These are phyloP conservation scores for Russula sp. DNA, from an alignment of 768 basidiomycete species.

Conservation along the genomic window DNA sequence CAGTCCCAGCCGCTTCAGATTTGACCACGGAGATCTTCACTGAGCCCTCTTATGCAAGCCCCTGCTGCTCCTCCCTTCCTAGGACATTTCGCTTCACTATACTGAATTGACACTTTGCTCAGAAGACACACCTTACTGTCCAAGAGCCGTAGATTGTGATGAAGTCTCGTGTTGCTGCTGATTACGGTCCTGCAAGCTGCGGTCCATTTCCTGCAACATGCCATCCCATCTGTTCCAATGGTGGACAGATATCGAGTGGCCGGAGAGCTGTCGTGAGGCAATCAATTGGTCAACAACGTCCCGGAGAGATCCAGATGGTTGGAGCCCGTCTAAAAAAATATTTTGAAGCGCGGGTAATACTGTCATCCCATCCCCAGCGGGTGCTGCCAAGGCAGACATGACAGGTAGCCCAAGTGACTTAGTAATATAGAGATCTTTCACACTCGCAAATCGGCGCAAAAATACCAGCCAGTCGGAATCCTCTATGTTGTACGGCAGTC, in stretches of 20 bases:
- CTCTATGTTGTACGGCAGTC: neutral
- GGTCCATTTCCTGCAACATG: too few relatives aligned
- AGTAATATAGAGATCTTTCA: neutral
- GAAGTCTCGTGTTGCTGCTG: too few relatives aligned
- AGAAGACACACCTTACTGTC: too few relatives aligned
- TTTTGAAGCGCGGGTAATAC: neutral
- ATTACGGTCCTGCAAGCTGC: too few relatives aligned
- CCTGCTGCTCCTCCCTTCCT: too few relatives aligned
- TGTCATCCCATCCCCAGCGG: neutral
- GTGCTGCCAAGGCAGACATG: neutral
- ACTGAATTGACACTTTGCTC: too few relatives aligned
- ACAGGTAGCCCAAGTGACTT: neutral
- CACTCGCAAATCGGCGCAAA: neutral
- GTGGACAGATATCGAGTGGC: neutral
- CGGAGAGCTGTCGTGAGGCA: neutral
- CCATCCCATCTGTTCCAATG: neutral
- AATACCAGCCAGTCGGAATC: neutral
- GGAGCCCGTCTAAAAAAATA: neutral
- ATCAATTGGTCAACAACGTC: neutral
- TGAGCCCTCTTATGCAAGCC: too few relatives aligned
- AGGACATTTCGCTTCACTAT: too few relatives aligned
- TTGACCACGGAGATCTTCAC: too few relatives aligned
- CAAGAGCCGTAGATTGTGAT: too few relatives aligned
- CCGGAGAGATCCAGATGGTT: neutral
- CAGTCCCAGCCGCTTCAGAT: too few relatives aligned